Percentiles rank a stretch among this genome's conserved stretches.
Conservation (phyloP, 805 yeast species). For the Helenozyma rhizophorensis region DNA sequence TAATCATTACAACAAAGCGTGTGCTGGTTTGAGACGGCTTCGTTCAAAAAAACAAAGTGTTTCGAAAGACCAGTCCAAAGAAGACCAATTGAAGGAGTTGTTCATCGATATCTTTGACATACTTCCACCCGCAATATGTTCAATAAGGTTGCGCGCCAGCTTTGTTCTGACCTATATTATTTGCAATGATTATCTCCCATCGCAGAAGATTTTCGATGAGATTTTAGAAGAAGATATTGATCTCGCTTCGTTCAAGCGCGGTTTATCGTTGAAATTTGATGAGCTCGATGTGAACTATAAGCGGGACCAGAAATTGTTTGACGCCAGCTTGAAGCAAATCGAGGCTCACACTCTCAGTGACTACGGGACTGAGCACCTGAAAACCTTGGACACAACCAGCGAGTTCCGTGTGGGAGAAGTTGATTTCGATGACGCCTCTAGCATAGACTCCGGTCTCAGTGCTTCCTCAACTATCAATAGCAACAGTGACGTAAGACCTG, state of each 20-base stretch:
- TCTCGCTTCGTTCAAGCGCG: slow-evolving; percentile 34
- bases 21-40: slow-evolving; percentile 9
- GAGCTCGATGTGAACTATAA: slow-evolving; percentile 22
- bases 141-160: slow-evolving; percentile 23
- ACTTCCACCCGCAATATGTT: slow-evolving; percentile 25
- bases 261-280: slow-evolving; percentile 27
- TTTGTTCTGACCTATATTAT: slow-evolving; percentile 30
- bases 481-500: slow-evolving; percentile 20
- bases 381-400: slow-evolving; percentile 29
- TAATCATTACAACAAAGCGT: slow-evolving; percentile 22
- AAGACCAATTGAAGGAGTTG: neutral
- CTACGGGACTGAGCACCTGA: slow-evolving; percentile 29
- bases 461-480: too few species aligned
- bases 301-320: slow-evolving; percentile 18
- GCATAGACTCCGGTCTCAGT: slow-evolving; percentile 20
- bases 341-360: slow-evolving; percentile 38
- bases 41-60: too few species aligned
- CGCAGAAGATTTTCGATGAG: slow-evolving; percentile 22
- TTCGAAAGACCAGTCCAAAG: slow-evolving; percentile 3
- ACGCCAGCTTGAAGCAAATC: slow-evolving; percentile 17
- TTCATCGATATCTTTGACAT: slow-evolving; percentile 26
- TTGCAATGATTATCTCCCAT: slow-evolving; percentile 40
- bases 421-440: slow-evolving; percentile 29
- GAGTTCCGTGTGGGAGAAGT: slow-evolving; percentile 15
- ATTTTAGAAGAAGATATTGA: slow-evolving; percentile 23